Base-by-base conservation (phyloP, 306 rosid species). In the Lupinus albus region DNA sequence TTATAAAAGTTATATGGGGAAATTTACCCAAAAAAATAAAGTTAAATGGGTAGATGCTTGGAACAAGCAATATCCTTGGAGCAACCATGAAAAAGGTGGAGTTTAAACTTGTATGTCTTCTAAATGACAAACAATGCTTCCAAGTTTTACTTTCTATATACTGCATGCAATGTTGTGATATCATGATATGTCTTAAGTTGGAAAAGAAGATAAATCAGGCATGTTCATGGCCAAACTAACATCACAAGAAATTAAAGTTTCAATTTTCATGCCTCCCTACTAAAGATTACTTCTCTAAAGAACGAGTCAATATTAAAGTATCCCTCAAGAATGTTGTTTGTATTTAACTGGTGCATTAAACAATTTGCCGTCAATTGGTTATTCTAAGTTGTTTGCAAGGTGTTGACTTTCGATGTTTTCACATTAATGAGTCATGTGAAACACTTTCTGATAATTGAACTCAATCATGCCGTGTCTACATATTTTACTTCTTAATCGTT, bases 191-290 rank as follows among this genome's bases (percentile, higher is more conserved):
- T 44, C 54, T 59, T 7, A 48, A 47, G 44, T 58, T 49, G 21
- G 44, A 49, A 41, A 57, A 39, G 53, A 16, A 17, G 57, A 53
- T 5, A 12, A 32, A 69, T 70, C 58, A 63, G 62, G 33, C 25
- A 47, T 45, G 68, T 25, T 63, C 65, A 38, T 4, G 25, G 61
- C 60, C 46, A 28, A 48, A 77, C 49, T 28, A 39, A 65, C 64
- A 57, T 42, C 36, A 41, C 8, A 16, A 56, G 21, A 25, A 38
- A 56, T 12, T 18, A 25, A 38, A 56, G 15, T 18, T 48, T 67
- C 6, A 49, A 12, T 32, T 39, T 65, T 18, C 56, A 30, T 59
- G 41, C 50, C 48, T 57, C 58, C 49, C 38, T 10, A 36, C 39
- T 56, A 71, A 39, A 55, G 58, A 65, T 13, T 18, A n/a, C 33